Evolutionary conservation across 73 alveolate genomes (phyloP).

Genomic region (Diophrys sp.): DNA sequence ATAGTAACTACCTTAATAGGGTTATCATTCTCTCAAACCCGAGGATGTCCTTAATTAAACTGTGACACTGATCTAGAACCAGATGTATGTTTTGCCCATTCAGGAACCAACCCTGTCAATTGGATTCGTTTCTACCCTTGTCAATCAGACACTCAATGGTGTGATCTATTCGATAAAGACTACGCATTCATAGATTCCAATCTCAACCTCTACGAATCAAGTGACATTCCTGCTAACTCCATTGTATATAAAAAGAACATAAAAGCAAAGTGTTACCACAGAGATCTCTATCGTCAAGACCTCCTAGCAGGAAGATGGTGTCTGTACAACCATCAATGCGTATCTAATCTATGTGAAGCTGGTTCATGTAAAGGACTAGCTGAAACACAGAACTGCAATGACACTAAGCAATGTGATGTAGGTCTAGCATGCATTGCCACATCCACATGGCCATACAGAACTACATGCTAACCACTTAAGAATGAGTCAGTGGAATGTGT

Average conservation of each 20-base stretch:
- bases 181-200: constrained; percentile 43
- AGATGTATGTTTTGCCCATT: constrained; percentile 35
- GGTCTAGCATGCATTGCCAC: constrained; percentile 12
- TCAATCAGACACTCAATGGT: constrained; percentile 8
- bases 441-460: constrained; percentile 3
- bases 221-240: background rate
- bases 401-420: constrained; percentile 3
- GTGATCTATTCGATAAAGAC: constrained; percentile 25
- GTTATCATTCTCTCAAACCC: too few relatives aligned
- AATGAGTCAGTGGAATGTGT: background rate
- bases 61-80: constrained; percentile 40
- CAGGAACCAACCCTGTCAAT: constrained; percentile 46
- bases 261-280: background rate
- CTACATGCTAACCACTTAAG: constrained; percentile 8
- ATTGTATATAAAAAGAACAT: background rate
- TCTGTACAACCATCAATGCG: background rate
- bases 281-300: background rate
- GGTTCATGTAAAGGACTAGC: background rate
- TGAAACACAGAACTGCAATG: background rate
- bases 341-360: background rate
- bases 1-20: too few relatives aligned
- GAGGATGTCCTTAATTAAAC: constrained; percentile 17
- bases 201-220: background rate
- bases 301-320: background rate
- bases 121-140: constrained; percentile 35